These are phyloP conservation scores for Nematodospora anomalae DNA, from an alignment of 1,139 yeast species.

Conservation along the genomic window DNA sequence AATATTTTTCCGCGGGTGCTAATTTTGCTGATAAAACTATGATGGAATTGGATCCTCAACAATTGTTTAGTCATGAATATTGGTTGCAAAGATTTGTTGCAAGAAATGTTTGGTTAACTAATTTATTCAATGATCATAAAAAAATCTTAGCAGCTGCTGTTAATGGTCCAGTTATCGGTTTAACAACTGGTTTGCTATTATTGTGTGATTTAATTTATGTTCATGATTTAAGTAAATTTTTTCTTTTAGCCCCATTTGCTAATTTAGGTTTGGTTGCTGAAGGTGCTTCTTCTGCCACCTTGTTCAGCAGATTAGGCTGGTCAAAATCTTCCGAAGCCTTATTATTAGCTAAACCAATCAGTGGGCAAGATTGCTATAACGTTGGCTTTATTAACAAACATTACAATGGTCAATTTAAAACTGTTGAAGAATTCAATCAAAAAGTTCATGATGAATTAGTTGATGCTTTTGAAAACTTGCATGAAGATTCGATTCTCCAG, in stretches of 20 bases:
- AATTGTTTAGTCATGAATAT: conserved; percentile 45
- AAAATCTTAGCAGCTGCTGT: conserved; percentile 74
- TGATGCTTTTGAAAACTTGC: conserved; percentile 48
- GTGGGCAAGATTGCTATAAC: conserved; percentile 55
- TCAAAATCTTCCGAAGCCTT: conserved; percentile 75
- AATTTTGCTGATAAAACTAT: conserved; percentile 48
- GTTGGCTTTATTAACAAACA: conserved; percentile 64
- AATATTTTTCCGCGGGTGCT: conserved; percentile 86
- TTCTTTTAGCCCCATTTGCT: conserved; percentile 73
- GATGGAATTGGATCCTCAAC: conserved; percentile 22
- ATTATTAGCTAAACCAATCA: conserved; percentile 65
- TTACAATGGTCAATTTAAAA: conserved; percentile 42
- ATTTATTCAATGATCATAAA: conserved; percentile 66
- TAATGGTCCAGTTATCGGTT: conserved; percentile 88
- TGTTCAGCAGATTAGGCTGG: conserved; percentile 71
- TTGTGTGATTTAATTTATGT: conserved; percentile 78
- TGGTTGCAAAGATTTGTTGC: conserved; percentile 65
- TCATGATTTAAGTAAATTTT: conserved; percentile 56
- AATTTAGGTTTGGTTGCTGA: conserved; percentile 83
- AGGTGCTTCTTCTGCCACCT: conserved; percentile 72
- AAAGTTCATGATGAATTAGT: conserved; percentile 49
- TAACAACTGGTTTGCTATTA: conserved; percentile 71
- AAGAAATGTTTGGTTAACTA: conserved; percentile 69
- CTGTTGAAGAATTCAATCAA: conserved; percentile 62
- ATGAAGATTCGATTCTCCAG: conserved; percentile 57